Evolutionary conservation across 164 flowering plant genomes (phyloP).

Genomic region (Litsea cubeba): DNA sequence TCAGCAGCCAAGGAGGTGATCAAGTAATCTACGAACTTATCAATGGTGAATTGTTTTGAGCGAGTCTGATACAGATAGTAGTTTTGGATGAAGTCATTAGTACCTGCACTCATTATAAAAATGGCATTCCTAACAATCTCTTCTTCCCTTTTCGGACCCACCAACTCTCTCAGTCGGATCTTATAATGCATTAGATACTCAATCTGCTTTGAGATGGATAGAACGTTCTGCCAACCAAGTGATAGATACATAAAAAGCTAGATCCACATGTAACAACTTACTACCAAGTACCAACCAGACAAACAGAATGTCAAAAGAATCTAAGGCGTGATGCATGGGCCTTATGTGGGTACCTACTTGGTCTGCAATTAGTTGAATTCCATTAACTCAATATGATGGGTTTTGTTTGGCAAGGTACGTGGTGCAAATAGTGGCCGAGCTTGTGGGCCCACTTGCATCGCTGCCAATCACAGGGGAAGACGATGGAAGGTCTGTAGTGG

Average conservation of each 20-base stretch:
- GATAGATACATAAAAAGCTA: background rate
- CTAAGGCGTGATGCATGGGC: too few species aligned
- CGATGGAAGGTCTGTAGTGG: too few species aligned
- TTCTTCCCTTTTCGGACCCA: constrained; percentile 35
- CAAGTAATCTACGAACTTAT: constrained; percentile 41
- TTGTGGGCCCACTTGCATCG: too few species aligned
- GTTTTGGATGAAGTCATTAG: constrained; percentile 68
- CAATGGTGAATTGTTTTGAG: constrained; percentile 36
- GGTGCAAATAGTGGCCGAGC: too few species aligned
- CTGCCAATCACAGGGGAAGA: too few species aligned
- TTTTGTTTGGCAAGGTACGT: too few species aligned
- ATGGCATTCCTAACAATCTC: constrained; percentile 33
- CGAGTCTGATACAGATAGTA: constrained; percentile 49
- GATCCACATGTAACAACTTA: background rate
- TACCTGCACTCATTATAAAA: constrained; percentile 52
- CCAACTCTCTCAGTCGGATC: constrained; percentile 26
- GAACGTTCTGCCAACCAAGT: constrained; percentile 35
- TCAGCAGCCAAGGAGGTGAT: constrained; percentile 24
- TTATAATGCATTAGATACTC: constrained; percentile 54
- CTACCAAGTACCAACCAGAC: too few species aligned
- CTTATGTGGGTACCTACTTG: too few species aligned
- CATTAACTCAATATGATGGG: too few species aligned
- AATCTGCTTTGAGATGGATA: constrained; percentile 45
- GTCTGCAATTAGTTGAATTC: too few species aligned
- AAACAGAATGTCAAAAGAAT: too few species aligned